Base-by-base conservation (phyloP, 805 yeast species). In the Candida nanaspora region DNA sequence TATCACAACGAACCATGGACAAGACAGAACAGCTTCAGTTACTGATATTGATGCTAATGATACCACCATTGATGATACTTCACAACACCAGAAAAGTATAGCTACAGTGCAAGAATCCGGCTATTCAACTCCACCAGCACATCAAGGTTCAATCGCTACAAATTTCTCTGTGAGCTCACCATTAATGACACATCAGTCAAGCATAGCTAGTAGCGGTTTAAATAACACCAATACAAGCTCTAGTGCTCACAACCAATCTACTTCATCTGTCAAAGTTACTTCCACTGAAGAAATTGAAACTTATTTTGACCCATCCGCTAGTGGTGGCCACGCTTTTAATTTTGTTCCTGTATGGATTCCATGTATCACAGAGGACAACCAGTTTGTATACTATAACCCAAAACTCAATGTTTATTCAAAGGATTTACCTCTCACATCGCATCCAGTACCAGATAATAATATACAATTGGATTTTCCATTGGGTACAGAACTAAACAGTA, bases 261-360 rank as follows among this genome's bases (percentile, higher is more conserved):
- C 37, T 18, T 26, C 37, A 80, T 44, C 55, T 1, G 28, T 53
- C 9, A 49, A 51, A 35, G 28, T 57, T 14, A 49, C 60, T 3
- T 40, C 56, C 2, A 37, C 46, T 10, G 59, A 55, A 21, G 62
- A 57, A 38, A 52, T 58, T 19, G 45, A 43, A 16, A 45, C 59
- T 2, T 54, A 51, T 33, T 58, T 55, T 44, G 44, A 49, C 35
- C 51, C 55, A 7, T 22, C 40, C 16, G 21, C 14, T 23, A 16
- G 29, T 16, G 29, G 20, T 6, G 34, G 32, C 7, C 56, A 60
- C 1, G 42, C 46, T 14, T 56, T 59, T 38, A 51, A 52, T 36
- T 61, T 61, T 41, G 45, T 53, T 3, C 74, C 77, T 0, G 57
- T 73, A 14, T 83, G 91, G 89, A 57, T 79, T 0, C 83, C 87